Evolutionary conservation across 306 rosid species (phyloP).

Genomic region (Cucurbita argyrosperma): DNA sequence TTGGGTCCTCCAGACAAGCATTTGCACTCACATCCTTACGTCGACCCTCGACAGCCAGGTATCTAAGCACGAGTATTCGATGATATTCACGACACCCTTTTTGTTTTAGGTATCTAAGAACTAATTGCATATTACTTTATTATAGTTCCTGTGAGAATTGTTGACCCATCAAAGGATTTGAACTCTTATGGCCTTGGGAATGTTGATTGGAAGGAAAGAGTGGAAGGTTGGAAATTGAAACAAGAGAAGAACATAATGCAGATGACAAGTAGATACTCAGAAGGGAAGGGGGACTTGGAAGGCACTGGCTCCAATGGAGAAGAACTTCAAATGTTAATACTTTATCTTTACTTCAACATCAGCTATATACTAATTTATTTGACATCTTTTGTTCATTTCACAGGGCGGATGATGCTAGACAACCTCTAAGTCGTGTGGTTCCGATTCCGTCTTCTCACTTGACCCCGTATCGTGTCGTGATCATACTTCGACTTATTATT

Average conservation of each 20-base stretch:
- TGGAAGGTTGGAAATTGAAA: slow-evolving; percentile 96
- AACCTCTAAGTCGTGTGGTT: slow-evolving; percentile 86
- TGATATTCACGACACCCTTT: not conserved
- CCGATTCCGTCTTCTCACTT: slow-evolving; percentile 76
- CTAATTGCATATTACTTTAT: not conserved
- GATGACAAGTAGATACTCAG: slow-evolving; percentile 56
- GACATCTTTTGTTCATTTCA: not conserved
- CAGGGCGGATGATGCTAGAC: slow-evolving; percentile 97
- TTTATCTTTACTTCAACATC: not conserved
- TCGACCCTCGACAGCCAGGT: slow-evolving; percentile 94
- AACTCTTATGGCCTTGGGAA: slow-evolving; percentile 94
- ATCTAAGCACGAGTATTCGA: slow-evolving; percentile 3
- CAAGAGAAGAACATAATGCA: slow-evolving; percentile 78
- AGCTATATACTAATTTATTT: not conserved
- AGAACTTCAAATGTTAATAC: slow-evolving; percentile 80
- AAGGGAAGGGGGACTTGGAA: slow-evolving; percentile 91
- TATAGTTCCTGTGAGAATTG: slow-evolving; percentile 82
- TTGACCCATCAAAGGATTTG: slow-evolving; percentile 88
- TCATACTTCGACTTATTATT: slow-evolving; percentile 85
- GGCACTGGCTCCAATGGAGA: slow-evolving; percentile 98
- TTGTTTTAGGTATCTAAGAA: slow-evolving; percentile 10
- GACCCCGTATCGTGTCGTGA: slow-evolving; percentile 89
- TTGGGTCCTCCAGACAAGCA: slow-evolving; percentile 65
- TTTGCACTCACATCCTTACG: slow-evolving; percentile 43
- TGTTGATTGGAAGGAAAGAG: slow-evolving; percentile 99